Base-by-base conservation (phyloP, 441 rosid species). In the Iberis amara region DNA sequence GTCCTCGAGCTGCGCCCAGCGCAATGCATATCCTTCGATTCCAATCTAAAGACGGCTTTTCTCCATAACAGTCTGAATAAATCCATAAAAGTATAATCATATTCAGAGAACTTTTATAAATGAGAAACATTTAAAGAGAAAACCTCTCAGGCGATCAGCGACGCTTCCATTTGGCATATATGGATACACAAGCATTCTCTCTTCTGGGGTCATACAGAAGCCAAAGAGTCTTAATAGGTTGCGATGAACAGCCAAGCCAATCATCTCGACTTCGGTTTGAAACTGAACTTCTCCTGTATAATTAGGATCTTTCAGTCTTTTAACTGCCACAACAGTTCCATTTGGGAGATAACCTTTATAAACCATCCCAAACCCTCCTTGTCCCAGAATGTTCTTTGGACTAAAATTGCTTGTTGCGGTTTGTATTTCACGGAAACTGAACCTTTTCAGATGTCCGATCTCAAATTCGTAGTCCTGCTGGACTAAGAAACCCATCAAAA, bases 91-190 rank as follows among this genome's bases (percentile, higher is more conserved):
- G 45, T 21, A 33, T 23, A 18, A 15, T n/a, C 3, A 39, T 39
- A 8, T 7, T 8, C 15, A 50, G 4, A 7, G 12, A 27, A 33
- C 51, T 0, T 8, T n/a, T n/a, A n/a, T n/a, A n/a, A n/a, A n/a
- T n/a, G n/a, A n/a, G n/a, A n/a, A n/a, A n/a, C n/a, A n/a, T n/a
- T 18, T 28, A 11, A 8, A 44, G 41, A 30, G 37, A 26, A 4
- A 85, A 33, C 96, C 96, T 86, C 89, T 77, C 36, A 87, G 59
- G 30, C 98, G 80, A 57, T 90, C 97, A 38, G 96, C 96, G 1
- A 84, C 95, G 9, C 96, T 86, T 51, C 97, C 97, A 76, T 90
- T 86, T 30, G 88, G 96, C 94, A 90, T 90, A 43, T 77, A 90
- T 11, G 97, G 97, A 77, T 90, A 86, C 52, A 90, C 85, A 0